Percentiles rank a stretch among this genome's conserved stretches.
phyloP scores from a whole-genome alignment of 768 basidiomycete species.

The Guyanaporus albipodus region DNA sequence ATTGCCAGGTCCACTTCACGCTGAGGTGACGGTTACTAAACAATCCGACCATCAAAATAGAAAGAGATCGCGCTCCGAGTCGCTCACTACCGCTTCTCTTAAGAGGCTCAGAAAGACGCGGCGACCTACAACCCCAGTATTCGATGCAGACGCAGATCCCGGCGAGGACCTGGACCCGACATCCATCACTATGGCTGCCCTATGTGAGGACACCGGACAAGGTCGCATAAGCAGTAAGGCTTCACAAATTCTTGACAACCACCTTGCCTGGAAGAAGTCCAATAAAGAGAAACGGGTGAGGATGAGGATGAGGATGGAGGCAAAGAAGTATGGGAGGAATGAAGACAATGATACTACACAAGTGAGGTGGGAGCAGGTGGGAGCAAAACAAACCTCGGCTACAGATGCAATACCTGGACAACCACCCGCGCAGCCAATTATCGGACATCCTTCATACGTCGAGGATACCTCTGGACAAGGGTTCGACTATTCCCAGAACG shows the following conservation, averaged over 20 bases:
- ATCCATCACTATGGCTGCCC: slow-evolving; percentile 72
- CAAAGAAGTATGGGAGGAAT: slow-evolving; percentile 67
- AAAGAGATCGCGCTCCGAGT: slow-evolving; percentile 18
- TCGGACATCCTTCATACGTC: slow-evolving; percentile 15
- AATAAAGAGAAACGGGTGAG: slow-evolving; percentile 64
- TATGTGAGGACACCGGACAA: slow-evolving; percentile 74
- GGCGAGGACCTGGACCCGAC: slow-evolving; percentile 84
- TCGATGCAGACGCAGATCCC: slow-evolving; percentile 57
- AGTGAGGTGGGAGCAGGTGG: slow-evolving; percentile 7
- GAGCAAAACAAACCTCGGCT: slow-evolving; percentile 3
- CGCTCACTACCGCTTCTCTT: slow-evolving; percentile 10
- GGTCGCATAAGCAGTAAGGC: slow-evolving; percentile 80
- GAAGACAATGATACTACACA: slow-evolving; percentile 42
- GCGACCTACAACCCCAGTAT: slow-evolving; percentile 50
- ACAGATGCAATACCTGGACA: slow-evolving; percentile 4
- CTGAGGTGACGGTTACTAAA: slow-evolving; percentile 13
- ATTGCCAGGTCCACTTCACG: slow-evolving; percentile 9
- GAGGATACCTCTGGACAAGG: slow-evolving; percentile 51
- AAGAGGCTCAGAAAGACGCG: slow-evolving; percentile 38
- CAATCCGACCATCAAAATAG: slow-evolving; percentile 14
- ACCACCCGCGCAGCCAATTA: slow-evolving; percentile 15
- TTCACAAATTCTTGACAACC: slow-evolving; percentile 63
- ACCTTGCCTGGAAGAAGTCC: slow-evolving; percentile 65
- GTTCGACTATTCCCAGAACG: slow-evolving; percentile 65
- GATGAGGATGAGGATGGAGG: slow-evolving; percentile 62